Evolutionary conservation across 2,329 filamentous ascomycete species (phyloP), one percentile per base, ranked within the genome.

Genomic region (Didymella glomerata): DNA sequence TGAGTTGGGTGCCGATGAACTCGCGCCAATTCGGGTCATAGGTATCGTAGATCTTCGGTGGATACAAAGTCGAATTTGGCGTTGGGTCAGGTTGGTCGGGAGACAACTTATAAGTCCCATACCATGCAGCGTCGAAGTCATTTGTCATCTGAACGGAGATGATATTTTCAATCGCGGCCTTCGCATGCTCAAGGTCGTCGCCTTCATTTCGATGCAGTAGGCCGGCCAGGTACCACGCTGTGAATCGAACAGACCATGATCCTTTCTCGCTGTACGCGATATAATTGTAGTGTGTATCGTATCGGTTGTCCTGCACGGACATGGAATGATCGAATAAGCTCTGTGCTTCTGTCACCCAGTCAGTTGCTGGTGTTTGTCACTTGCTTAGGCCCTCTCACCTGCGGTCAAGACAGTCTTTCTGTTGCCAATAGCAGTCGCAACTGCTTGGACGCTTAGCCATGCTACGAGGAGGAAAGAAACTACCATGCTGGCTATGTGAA

Each of bases 191-290:
- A 0, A 77, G 65, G 55, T 79, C 77, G 41, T 73, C 54, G 14
- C 75, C 75, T 48, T 76, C 47, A 38, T 76, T 75, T 3, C 78
- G 73, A 40, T 77, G 64, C 27, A 79, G 54, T 16, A 81, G 58
- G 1, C 78, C 79, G 0, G 77, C 68, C 3, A 77, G 65, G 47
- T 81, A 80, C 79, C 79, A 80, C 0, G 78, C 76, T 1, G 79
- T 81, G 48, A 82, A 82, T 10, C 80, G 73, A 32, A 76, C 68
- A 3, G 75, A 79, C 76, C 79, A 81, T 20, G 76, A 76, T 0
- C 80, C 80, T 3, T 77, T 79, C 46, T 81, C 77, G 11, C 72
- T 70, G 49, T 81, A 82, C 60, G 68, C 76, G 24, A 82, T 75
- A 45, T 77, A 78, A 22, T 79, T 78, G 62, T 82, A 82, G 2